A percentile compares a stretch with the other conserved stretches of the same genome.
These are phyloP conservation scores for Yamadazyma paraphyllophila DNA, from an alignment of 805 yeast genomes.

Conservation along the genomic window DNA sequence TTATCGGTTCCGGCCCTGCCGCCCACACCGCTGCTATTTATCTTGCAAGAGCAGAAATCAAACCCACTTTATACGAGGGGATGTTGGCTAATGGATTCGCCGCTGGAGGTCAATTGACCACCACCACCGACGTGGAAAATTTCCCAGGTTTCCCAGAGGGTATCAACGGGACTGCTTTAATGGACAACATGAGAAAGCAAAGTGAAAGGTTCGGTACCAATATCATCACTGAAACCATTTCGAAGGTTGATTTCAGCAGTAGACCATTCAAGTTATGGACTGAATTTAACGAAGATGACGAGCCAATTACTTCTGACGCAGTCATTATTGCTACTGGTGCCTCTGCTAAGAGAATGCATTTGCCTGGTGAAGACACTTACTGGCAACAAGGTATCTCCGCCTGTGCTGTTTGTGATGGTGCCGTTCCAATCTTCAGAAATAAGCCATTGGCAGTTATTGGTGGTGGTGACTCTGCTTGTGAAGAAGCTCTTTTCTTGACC, in stretches of 20 bases:
- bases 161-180: constrained; percentile 78
- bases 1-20: constrained; percentile 97
- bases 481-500: constrained; percentile 95
- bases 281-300: constrained; percentile 89
- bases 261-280: constrained; percentile 97
- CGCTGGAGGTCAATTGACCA: constrained; percentile 98
- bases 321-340: constrained; percentile 97
- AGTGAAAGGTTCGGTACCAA: constrained; percentile 86
- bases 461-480: constrained; percentile 99
- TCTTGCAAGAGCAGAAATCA: constrained; percentile 92
- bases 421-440: constrained; percentile 97
- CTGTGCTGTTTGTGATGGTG: constrained; percentile 99
- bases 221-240: constrained; percentile 90
- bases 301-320: constrained; percentile 90
- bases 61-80: constrained; percentile 93
- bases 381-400: constrained; percentile 99
- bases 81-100: constrained; percentile 97
- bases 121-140: constrained; percentile 98
- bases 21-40: constrained; percentile 99
- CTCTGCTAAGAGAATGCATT: constrained; percentile 87
- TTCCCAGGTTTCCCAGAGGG: constrained; percentile 99
- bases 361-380: constrained; percentile 96
- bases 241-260: constrained; percentile 83
- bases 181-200: constrained; percentile 94
- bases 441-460: constrained; percentile 97